Evolutionary conservation across 2,329 filamentous ascomycete species (phyloP).

Genomic region (Aspergillus pseudoglaucus): DNA sequence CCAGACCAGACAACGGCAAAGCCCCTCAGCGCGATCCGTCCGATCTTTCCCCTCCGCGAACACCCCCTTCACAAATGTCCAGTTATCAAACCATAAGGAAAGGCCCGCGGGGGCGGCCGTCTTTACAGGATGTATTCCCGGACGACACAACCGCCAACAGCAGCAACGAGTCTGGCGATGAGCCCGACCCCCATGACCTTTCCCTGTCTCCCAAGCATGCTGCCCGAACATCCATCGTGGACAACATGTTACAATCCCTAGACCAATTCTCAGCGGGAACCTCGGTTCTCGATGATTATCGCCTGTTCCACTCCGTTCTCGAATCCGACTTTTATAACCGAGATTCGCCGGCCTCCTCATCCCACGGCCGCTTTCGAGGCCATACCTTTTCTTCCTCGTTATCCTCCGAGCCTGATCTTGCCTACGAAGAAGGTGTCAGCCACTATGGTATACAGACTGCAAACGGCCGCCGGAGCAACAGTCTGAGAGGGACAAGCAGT

Average conservation of each 20-base stretch:
- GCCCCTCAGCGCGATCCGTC: conserved; percentile 22
- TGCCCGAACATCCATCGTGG: conserved; percentile 83
- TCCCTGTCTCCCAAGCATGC: conserved; percentile 70
- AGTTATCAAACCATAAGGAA: conserved; percentile 26
- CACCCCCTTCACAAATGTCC: conserved; percentile 31
- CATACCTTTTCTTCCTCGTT: conserved; percentile 56
- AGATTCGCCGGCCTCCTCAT: conserved; percentile 24
- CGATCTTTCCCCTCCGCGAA: conserved; percentile 33
- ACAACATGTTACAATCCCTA: conserved; percentile 90
- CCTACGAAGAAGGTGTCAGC: conserved; percentile 30
- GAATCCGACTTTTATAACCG: conserved; percentile 31
- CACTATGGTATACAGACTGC: conserved; percentile 37
- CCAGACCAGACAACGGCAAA: conserved; percentile 13
- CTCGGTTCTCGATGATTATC: conserved; percentile 30
- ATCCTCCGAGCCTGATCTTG: conserved; percentile 51
- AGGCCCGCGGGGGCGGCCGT: conserved; percentile 22
- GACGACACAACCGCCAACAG: conserved; percentile 29
- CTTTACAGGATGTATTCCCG: conserved; percentile 37
- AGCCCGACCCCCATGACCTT: conserved; percentile 62
- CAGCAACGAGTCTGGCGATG: conserved; percentile 32
- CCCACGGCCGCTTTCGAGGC: conserved; percentile 44
- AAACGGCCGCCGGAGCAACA: conserved; percentile 66
- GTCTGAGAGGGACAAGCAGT: conserved; percentile 57
- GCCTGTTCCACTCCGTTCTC: conserved; percentile 35
- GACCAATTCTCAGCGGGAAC: conserved; percentile 62